Percentiles rank a stretch among this genome's conserved stretches.
Evolutionary conservation across 2,329 filamentous ascomycete genomes (phyloP).

Genomic region (Hymenoscyphus occultus): DNA sequence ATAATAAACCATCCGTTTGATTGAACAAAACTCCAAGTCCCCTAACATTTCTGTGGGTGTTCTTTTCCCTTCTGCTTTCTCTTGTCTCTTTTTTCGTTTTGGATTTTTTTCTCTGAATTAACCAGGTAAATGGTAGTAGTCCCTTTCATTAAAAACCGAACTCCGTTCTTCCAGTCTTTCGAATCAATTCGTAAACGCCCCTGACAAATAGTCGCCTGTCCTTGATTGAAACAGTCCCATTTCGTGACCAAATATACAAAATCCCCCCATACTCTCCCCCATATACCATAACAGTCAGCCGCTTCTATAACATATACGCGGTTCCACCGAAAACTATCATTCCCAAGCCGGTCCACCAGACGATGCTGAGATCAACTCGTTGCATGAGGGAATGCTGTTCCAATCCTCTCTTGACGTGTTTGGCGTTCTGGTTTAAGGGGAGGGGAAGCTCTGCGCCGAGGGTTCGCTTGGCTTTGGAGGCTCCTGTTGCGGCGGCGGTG

Average conservation of each 20-base stretch:
- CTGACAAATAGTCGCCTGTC: slow-evolving; percentile 15
- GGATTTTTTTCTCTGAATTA: slow-evolving; percentile 8
- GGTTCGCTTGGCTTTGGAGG: slow-evolving; percentile 38
- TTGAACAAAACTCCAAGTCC: no score
- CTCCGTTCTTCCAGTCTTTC: slow-evolving; percentile 8
- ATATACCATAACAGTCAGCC: neutral
- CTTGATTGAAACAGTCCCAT: slow-evolving; percentile 12
- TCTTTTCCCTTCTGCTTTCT: neutral
- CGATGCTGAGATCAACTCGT: slow-evolving; percentile 30
- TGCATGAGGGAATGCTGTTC: slow-evolving; percentile 22
- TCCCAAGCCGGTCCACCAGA: slow-evolving; percentile 37
- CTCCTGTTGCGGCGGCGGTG: slow-evolving; percentile 38
- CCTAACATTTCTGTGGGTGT: neutral
- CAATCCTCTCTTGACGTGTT: slow-evolving; percentile 31
- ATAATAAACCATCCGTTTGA: neutral
- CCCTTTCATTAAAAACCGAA: slow-evolving; percentile 8
- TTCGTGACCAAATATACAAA: slow-evolving; percentile 23
- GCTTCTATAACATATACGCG: slow-evolving; percentile 34
- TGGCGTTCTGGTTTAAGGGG: slow-evolving; percentile 35
- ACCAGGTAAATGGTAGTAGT: slow-evolving; percentile 14
- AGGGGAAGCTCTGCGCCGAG: slow-evolving; percentile 26
- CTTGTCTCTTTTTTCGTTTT: neutral
- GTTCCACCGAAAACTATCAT: slow-evolving; percentile 37
- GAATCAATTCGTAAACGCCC: slow-evolving; percentile 22
- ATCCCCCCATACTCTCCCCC: neutral